Evolutionary conservation across 345 rosid species (phyloP).

Genomic region (Pugionium cornutum): DNA sequence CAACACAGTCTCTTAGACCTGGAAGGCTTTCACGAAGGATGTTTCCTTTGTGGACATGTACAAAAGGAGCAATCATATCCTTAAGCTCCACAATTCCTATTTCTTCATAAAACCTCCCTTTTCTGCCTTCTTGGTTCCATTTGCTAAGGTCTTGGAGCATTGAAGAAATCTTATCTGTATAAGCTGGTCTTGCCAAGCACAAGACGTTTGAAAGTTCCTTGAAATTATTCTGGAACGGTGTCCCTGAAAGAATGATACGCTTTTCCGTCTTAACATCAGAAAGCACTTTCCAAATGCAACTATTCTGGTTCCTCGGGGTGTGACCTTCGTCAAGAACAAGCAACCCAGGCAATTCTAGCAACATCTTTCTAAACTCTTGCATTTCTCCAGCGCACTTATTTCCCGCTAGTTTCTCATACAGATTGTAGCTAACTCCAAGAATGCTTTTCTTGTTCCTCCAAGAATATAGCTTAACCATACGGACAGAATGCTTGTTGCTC

Average conservation of each 20-base stretch:
- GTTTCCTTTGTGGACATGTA: conserved; percentile 68
- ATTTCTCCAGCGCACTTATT: conserved; percentile 8
- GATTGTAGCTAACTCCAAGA: conserved; percentile 63
- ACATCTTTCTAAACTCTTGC: conserved; percentile 34
- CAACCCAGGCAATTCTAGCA: conserved; percentile 55
- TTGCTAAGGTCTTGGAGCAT: conserved; percentile 37
- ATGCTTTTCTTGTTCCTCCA: conserved; percentile 60
- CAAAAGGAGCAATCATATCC: conserved; percentile 55
- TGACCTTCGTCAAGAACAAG: conserved; percentile 84
- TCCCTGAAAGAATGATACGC: conserved; percentile 77
- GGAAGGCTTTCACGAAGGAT: conserved; percentile 62
- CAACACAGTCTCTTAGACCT: conserved; percentile 59
- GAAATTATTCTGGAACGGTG: conserved; percentile 81
- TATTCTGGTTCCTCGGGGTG: conserved; percentile 59
- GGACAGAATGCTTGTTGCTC: conserved; percentile 20
- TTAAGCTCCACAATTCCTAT: conserved; percentile 38
- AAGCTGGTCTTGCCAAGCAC: conserved; percentile 53
- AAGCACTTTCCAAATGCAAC: conserved; percentile 63
- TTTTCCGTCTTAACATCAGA: conserved; percentile 50
- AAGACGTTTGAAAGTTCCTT: conserved; percentile 65
- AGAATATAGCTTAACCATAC: conserved; percentile 60
- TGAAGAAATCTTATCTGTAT: conserved; percentile 32
- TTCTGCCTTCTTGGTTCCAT: conserved; percentile 36
- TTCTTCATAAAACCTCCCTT: conserved; percentile 44
- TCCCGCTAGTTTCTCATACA: conserved; percentile 52